Conservation (phyloP, 495 filamentous ascomycete genomes). For the Daldinia caldariorum region DNA sequence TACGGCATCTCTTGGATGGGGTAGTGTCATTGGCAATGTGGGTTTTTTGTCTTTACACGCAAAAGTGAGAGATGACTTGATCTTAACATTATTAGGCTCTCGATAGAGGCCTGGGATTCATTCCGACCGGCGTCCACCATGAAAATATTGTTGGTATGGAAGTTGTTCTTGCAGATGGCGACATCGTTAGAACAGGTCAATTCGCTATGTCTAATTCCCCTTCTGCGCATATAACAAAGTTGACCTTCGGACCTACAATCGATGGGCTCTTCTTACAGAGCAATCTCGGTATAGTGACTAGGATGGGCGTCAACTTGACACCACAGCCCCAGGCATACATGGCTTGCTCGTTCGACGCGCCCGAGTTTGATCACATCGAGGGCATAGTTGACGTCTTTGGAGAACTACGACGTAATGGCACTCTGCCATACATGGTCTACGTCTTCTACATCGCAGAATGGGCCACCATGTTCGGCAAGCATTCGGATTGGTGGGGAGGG, state of each 20-base stretch:
- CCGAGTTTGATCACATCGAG: constrained; percentile 57
- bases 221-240: constrained; percentile 57
- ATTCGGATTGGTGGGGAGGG: constrained; percentile 57
- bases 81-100: constrained; percentile 46
- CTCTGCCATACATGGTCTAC: constrained; percentile 54
- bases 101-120: constrained; percentile 57
- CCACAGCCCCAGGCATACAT: constrained; percentile 61
- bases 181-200: constrained; percentile 61
- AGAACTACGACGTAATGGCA: constrained; percentile 52
- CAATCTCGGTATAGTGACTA: constrained; percentile 62
- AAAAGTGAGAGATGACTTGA: background rate
- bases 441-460: constrained; percentile 60
- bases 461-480: constrained; percentile 57
- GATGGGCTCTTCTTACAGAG: constrained; percentile 62
- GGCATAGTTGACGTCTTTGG: constrained; percentile 54
- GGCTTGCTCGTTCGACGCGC: constrained; percentile 60
- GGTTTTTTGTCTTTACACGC: constrained; percentile 24
- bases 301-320: constrained; percentile 58
- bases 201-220: constrained; percentile 57
- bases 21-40: constrained; percentile 65
- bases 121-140: constrained; percentile 60
- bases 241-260: constrained; percentile 59
- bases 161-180: constrained; percentile 60
- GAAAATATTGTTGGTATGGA: constrained; percentile 60
- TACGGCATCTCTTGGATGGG: constrained; percentile 66